Conservation (phyloP, 108 stramenopile genomes). For the Phaeodactylum tricornutum region DNA sequence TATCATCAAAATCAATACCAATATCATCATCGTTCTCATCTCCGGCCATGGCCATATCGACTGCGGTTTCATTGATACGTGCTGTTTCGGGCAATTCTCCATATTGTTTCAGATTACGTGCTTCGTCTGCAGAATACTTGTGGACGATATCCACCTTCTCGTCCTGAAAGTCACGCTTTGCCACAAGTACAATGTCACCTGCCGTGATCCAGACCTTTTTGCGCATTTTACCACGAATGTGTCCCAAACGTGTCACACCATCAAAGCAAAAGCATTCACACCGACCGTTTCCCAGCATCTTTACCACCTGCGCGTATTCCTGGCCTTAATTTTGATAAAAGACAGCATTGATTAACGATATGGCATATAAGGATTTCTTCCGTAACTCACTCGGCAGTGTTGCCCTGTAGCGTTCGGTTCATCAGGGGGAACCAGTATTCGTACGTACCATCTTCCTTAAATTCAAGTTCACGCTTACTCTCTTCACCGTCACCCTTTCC, state of each 20-base stretch:
- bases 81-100: slow-evolving; percentile 98
- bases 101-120: slow-evolving; percentile 97
- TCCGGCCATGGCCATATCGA: slow-evolving; percentile 97
- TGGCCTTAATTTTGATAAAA: slow-evolving; percentile 36
- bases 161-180: slow-evolving; percentile 98
- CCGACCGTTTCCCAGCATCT: slow-evolving; percentile 98
- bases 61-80: slow-evolving; percentile 98
- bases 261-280: slow-evolving; percentile 99
- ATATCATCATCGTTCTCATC: slow-evolving; percentile 89
- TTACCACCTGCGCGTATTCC: slow-evolving; percentile 89
- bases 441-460: slow-evolving; percentile 90
- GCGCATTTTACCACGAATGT: slow-evolving; percentile 99
- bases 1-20: slow-evolving; percentile 94
- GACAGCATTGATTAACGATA: not conserved
- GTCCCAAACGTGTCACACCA: slow-evolving; percentile 94
- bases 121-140: slow-evolving; percentile 99
- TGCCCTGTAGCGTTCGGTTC: slow-evolving; percentile 21
- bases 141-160: slow-evolving; percentile 99
- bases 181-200: slow-evolving; percentile 97
- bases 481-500: slow-evolving; percentile 99
- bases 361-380: not conserved
- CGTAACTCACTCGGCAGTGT: not conserved
- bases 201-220: slow-evolving; percentile 98
- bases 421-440: not conserved
- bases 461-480: slow-evolving; percentile 97